A percentile compares a stretch with the other conserved stretches of the same genome.
Evolutionary conservation across 441 rosid species (phyloP).

Genomic region (Capsella rubella): DNA sequence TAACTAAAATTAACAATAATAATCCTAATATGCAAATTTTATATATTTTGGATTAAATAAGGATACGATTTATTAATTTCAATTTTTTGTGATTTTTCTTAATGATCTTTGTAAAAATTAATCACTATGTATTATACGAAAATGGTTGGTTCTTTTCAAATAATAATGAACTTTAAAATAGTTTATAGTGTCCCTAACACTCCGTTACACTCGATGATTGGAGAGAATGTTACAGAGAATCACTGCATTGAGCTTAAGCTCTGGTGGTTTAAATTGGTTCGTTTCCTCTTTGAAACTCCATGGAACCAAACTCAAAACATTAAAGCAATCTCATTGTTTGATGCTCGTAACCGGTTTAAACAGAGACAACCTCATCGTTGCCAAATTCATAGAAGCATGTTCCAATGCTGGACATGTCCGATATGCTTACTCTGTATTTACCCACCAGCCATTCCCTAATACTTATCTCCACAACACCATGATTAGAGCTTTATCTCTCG

Average conservation of each 20-base stretch:
- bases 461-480: conserved; percentile 58
- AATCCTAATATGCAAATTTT: neutral
- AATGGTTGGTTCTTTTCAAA: neutral
- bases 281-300: conserved; percentile 38
- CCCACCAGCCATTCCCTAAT: conserved; percentile 40
- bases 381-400: conserved; percentile 56
- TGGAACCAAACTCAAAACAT: conserved; percentile 53
- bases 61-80: too few relatives aligned
- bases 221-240: conserved; percentile 33
- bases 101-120: neutral
- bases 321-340: conserved; percentile 60
- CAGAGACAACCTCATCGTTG: conserved; percentile 49
- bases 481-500: conserved; percentile 59
- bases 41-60: too few relatives aligned
- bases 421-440: conserved; percentile 57
- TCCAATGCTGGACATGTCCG: conserved; percentile 53
- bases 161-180: neutral
- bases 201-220: neutral
- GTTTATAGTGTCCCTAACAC: neutral
- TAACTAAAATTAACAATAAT: neutral
- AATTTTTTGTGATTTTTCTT: too few relatives aligned
- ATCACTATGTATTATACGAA: neutral
- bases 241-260: conserved; percentile 9
- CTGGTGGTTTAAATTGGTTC: conserved; percentile 14
- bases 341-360: conserved; percentile 57